Base-by-base conservation (phyloP, 192 early-diverging fungal species). In the Lunasporangiospora selenospora region DNA sequence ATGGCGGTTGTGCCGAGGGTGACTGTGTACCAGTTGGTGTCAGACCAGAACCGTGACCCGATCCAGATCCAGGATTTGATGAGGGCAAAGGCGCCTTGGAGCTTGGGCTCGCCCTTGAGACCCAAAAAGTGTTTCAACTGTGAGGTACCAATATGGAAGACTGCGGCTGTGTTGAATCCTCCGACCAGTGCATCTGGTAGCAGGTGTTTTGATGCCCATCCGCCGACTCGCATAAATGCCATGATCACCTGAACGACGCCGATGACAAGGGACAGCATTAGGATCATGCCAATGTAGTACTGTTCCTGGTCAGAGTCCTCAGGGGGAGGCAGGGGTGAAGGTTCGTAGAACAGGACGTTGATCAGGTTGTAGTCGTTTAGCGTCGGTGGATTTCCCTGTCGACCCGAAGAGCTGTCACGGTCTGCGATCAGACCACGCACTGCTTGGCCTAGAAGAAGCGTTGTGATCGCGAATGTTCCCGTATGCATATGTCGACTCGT, bases 401-500 rank as follows among this genome's bases (percentile, higher is more conserved):
- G n/a, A n/a, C n/a, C n/a, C n/a, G n/a, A 27, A 4, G 62, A 38
- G 4, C 10, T 7, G 40, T 15, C 19, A 8, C 61, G 15, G 7
- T 43, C 42, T 8, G 75, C 58, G 58, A 76, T 76, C 26, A 76
- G 24, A 2, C 65, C 53, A 27, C 64, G 64, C 3, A 76, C 75
- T 13, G 75, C 75, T 16, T 76, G 64, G 18, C 75, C 75, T 6
- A 76, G 75, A 2, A 76, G 53, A 4, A 76, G 30, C 0, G 75
- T 67, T 13, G 75, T 76, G 33, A 77, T 67, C 5, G 76, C 76
- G 36, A 77, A 70, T 8, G 76, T 65, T 15, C 67, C 76, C 2
- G 70, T 75, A 33, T 65, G 66, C 76, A 77, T 70, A 29, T 77
- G 67, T 34, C 67, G 59, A 48, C 64, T 67, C 2, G 76, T 77